Conservation (phyloP, 179 eudicot species). For the Actinidia arguta region DNA sequence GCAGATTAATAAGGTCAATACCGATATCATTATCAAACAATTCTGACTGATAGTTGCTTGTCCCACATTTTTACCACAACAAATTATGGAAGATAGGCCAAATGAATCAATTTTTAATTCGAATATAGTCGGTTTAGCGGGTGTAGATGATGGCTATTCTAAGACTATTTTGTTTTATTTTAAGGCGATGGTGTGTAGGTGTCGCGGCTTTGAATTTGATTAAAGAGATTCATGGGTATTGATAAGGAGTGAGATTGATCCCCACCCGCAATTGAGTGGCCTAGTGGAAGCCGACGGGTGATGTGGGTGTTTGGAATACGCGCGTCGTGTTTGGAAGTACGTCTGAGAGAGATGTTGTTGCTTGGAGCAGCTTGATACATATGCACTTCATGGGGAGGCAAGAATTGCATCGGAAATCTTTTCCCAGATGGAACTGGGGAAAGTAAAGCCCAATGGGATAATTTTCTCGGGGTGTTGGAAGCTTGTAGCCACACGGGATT, state of each 20-base stretch:
- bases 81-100: constrained; percentile 50
- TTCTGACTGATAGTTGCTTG: too few species aligned
- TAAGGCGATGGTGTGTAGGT: constrained; percentile 54
- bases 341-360: constrained; percentile 68
- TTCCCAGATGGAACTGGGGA: constrained; percentile 55
- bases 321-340: constrained; percentile 43
- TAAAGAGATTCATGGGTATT: constrained; percentile 59
- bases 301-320: constrained; percentile 58
- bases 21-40: too few species aligned
- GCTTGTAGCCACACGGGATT: constrained; percentile 81
- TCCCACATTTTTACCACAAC: too few species aligned
- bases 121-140: constrained; percentile 50
- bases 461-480: constrained; percentile 67
- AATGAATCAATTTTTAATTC: constrained; percentile 59
- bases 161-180: constrained; percentile 49
- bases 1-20: too few species aligned
- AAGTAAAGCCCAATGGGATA: constrained; percentile 67
- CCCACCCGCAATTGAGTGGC: constrained; percentile 56
- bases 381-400: constrained; percentile 78
- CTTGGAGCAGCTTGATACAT: constrained; percentile 78
- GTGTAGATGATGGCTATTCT: constrained; percentile 39
- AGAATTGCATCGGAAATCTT: constrained; percentile 52
- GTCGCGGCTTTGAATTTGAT: constrained; percentile 51
- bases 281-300: constrained; percentile 75
- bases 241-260: constrained; percentile 41